Evolutionary conservation across 2,329 filamentous ascomycete species (phyloP).

Genomic region (Cladorrhinum sp.): DNA sequence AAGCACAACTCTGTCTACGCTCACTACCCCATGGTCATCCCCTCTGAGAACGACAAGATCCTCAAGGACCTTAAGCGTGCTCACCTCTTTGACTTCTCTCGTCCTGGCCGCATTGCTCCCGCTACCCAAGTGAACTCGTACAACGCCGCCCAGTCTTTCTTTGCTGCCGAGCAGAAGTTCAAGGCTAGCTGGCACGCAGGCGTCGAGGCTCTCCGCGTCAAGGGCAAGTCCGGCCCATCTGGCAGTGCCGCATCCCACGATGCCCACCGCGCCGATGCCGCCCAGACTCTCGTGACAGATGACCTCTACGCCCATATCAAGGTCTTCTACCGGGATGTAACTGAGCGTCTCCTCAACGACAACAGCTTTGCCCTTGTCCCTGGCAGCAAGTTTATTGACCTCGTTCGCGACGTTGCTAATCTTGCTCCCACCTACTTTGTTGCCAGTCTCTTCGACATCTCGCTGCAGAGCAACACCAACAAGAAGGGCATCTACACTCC

Average conservation of each 20-base stretch:
- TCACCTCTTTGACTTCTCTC: slow-evolving; percentile 66
- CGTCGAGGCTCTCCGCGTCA: slow-evolving; percentile 60
- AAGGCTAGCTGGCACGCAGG: slow-evolving; percentile 62
- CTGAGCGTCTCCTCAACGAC: slow-evolving; percentile 57
- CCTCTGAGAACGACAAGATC: slow-evolving; percentile 69
- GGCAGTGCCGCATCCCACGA: slow-evolving; percentile 48
- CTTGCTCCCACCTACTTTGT: slow-evolving; percentile 63
- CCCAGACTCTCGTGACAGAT: slow-evolving; percentile 57
- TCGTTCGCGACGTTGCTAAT: slow-evolving; percentile 69
- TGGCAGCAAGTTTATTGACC: slow-evolving; percentile 64
- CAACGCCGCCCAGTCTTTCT: slow-evolving; percentile 57
- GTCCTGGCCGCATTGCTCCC: slow-evolving; percentile 51
- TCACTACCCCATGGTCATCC: slow-evolving; percentile 71
- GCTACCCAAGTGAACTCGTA: slow-evolving; percentile 59
- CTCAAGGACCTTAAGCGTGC: slow-evolving; percentile 65
- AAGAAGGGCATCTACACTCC: slow-evolving; percentile 57
- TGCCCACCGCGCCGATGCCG: slow-evolving; percentile 52
- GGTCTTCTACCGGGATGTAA: slow-evolving; percentile 63
- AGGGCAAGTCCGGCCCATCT: slow-evolving; percentile 54
- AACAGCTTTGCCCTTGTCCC: slow-evolving; percentile 60
- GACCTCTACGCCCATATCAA: slow-evolving; percentile 63
- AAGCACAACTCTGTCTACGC: slow-evolving; percentile 75
- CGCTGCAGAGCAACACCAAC: slow-evolving; percentile 61
- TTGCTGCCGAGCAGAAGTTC: slow-evolving; percentile 61
- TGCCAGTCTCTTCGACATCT: slow-evolving; percentile 60